Evolutionary conservation across 805 yeast genomes (phyloP).

Genomic region (Yarrowia sp.): DNA sequence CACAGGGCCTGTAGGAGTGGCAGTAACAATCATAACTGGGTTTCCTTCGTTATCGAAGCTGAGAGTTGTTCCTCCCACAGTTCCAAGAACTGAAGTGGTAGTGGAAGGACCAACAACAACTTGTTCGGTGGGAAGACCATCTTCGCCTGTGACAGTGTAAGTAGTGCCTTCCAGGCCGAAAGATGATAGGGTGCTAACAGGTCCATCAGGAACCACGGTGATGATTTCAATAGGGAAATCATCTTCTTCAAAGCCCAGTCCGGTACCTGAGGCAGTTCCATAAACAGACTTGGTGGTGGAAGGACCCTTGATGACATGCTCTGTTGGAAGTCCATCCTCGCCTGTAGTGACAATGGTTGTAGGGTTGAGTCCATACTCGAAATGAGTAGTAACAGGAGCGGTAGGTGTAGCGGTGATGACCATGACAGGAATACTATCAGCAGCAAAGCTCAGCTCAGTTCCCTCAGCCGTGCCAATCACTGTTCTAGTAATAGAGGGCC

Average conservation of each 20-base stretch:
- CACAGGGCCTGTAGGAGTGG: background rate
- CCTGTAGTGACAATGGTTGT: background rate
- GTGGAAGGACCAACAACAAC: background rate
- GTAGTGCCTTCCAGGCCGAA: background rate
- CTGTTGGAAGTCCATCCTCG: background rate
- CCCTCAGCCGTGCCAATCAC: background rate
- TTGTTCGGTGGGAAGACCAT: background rate
- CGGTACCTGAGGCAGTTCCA: background rate
- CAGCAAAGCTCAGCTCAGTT: background rate
- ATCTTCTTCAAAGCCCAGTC: background rate
- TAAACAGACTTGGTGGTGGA: background rate
- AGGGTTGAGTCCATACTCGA: background rate
- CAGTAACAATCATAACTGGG: background rate
- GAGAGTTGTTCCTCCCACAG: background rate
- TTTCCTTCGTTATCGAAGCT: background rate
- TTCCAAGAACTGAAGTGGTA: background rate
- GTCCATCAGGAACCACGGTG: background rate
- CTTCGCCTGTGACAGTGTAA: background rate
- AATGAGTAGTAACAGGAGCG: background rate
- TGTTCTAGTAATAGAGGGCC: background rate
- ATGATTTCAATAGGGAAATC: background rate
- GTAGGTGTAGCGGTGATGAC: background rate
- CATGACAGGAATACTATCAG: background rate
- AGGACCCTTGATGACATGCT: background rate
- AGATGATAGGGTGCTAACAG: background rate